Base-by-base conservation (phyloP, 768 basidiomycete species). In the Psilocybe tampanensis region DNA sequence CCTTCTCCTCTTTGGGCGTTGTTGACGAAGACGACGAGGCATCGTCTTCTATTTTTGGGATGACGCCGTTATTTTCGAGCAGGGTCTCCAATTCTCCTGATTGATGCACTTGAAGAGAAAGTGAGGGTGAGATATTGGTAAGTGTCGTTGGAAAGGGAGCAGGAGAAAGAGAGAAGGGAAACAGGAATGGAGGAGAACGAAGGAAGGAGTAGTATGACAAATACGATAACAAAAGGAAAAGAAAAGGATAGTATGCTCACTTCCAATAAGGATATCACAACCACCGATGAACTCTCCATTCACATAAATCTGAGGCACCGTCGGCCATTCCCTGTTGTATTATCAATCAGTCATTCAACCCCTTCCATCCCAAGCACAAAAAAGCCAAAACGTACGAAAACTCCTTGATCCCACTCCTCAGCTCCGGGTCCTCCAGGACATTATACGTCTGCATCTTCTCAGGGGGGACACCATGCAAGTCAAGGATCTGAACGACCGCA, bases 261-360 rank as follows among this genome's bases (percentile, higher is more conserved):
- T 97, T 61, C 86, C 83, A 23, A 98, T 72, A 19, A 98, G 74
- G 64, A 99, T 98, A 75, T 99, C 96, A 71, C 95, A 97, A 52
- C 96, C 97, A 29, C 96, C 96, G 41, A 99, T 80, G 66, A 99
- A 99, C 70, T 97, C 95, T 4, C 95, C 96, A 52, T 92, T 87
- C 33, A 98, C 81, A 67, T 96, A 99, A 12, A 99, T 71, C 70
- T 99, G 96, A 11, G 96, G 96, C 61, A 99, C 88, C 18, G 96
- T 99, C 13, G 96, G 96, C 96, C 96, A 99, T 61, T 97, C 92
- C 21, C 95, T 98, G 56, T 33, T 22, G 41, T 34, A 33, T n/a
- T 21, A 49, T 23, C 23, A 8, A 13, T 17, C 13, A 41, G 15
- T 50, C 19, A 24, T 52, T 15, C 26, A 24, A 11, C 17, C 8